Evolutionary conservation across 2,329 filamentous ascomycete species (phyloP), one percentile per base, ranked within the genome.

Genomic region (Aspergillus aculeatus): DNA sequence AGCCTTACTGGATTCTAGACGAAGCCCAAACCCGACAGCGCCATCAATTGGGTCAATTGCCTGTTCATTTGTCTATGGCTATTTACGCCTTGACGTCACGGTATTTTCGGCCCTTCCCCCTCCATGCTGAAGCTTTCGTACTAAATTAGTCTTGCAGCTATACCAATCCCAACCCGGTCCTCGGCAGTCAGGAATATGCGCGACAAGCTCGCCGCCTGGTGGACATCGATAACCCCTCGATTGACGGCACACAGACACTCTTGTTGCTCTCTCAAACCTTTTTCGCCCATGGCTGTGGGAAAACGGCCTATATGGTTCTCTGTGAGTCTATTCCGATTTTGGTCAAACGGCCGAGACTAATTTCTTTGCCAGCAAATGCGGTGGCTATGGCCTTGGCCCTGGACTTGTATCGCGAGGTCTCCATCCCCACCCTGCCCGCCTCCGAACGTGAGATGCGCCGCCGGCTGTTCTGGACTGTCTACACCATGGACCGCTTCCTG

Each of bases 401-500:
- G 11, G 90, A 93, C 69, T 80, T 95, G 3, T 90, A 96, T 70
- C 86, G 90, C 32, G 92, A 96, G 76, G 78, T 89, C 48, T 87
- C 91, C 24, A 71, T 81, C 5, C 84, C 85, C 54, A 79, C 85
- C 57, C 82, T 90, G 11, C 84, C 86, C 0, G 82, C 86, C 0
- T 79, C 86, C 4, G 91, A 96, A 70, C 84, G 89, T 58, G 92
- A 96, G 77, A 87, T 88, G 69, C 84, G 90, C 50, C 82, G 92
- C 57, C 84, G 90, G n/a, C 79, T 96, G 2, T 96, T 96, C 74
- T 96, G 92, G 92, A 88, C 90, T 2, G 94, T 90, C 71, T 96
- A 95, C 68, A 79, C 96, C 26, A 87, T 96, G 74, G 92, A 96
- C 71, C 85, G 90, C n/a, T 95, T 94, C 67, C 83, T 88, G 66